Base-by-base conservation (phyloP, 2,329 filamentous ascomycete species). In the Penicillium concentricum region DNA sequence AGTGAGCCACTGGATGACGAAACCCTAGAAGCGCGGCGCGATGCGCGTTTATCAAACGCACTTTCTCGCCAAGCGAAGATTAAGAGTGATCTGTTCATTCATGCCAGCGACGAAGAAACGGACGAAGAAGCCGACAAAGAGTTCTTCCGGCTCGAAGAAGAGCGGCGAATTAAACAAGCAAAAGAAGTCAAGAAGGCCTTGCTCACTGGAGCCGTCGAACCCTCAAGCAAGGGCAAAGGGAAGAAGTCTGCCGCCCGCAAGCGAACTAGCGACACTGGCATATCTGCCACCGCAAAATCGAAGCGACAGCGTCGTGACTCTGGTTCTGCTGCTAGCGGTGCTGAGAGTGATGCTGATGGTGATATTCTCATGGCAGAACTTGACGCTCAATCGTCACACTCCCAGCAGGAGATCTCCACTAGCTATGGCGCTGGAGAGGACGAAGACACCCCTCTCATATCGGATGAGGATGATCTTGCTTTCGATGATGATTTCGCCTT, bases 71-170 rank as follows among this genome's bases (percentile, higher is more conserved):
- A 86, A 47, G 80, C 81, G 32, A 89, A 88, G 70, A 89, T 94
- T 76, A 97, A 97, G 79, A 95, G 90, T 67, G 87, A 87, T 24
- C 76, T 93, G 38, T 93, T 87, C 67, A 89, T 99, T 49, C 84
- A 88, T 56, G 87, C 88, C 37, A 91, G 89, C 63, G 94, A 97
- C 70, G 94, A 97, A 51, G 92, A 96, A 64, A 87, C 84, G n/a
- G 91, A 96, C 67, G 86, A 83, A 34, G 91, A 92, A 45, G 84
- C 85, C 55, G 84, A 90, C 74, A 79, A 71, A 22, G 85, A 84
- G 20, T 97, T 97, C 75, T 97, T 93, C 74, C 86, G 82, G 2
- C 81, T 84, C 16, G 92, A 97, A 74, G 86, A 87, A 72, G 77
- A 82, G 61, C 80, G 88, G 58, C 80, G 89, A 47, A 81, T 84